Evolutionary conservation across 805 yeast species (phyloP).

Genomic region (Lachancea mirantina): DNA sequence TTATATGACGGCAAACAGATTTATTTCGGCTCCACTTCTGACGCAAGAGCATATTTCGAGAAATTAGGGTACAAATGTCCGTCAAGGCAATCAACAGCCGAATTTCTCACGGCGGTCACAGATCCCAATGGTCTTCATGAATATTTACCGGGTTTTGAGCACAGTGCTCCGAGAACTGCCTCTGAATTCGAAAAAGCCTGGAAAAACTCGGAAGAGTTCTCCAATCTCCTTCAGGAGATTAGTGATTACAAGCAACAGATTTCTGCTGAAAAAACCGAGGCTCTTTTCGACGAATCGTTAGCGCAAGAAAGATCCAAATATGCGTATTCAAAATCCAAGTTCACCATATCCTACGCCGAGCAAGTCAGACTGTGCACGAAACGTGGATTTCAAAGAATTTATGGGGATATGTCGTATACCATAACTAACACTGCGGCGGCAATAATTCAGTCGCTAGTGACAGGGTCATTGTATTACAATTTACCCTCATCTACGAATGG

Average conservation of each 20-base stretch:
- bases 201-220: conserved; percentile 38
- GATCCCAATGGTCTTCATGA: conserved; percentile 44
- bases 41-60: conserved; percentile 46
- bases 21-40: conserved; percentile 44
- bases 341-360: conserved; percentile 27
- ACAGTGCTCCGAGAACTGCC: conserved; percentile 47
- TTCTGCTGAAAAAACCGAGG: conserved; percentile 31
- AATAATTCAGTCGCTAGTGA: conserved; percentile 50
- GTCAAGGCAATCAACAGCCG: conserved; percentile 55
- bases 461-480: conserved; percentile 56
- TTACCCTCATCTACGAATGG: conserved; percentile 45
- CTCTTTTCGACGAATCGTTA: conserved; percentile 26
- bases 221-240: conserved; percentile 36
- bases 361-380: conserved; percentile 44
- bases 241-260: conserved; percentile 27
- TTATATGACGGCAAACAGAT: conserved; percentile 50
- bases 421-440: conserved; percentile 26
- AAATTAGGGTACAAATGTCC: conserved; percentile 53
- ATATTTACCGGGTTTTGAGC: conserved; percentile 37
- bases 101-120: conserved; percentile 52
- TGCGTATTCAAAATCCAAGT: conserved; percentile 18
- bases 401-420: conserved; percentile 51
- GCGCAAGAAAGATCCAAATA: conserved; percentile 25
- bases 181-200: conserved; percentile 44
- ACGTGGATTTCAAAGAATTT: conserved; percentile 49